Percentiles rank a stretch among this genome's conserved stretches.
phyloP scores from a whole-genome alignment of 2,329 filamentous ascomycete genomes.

The Aspergillus ruber region DNA sequence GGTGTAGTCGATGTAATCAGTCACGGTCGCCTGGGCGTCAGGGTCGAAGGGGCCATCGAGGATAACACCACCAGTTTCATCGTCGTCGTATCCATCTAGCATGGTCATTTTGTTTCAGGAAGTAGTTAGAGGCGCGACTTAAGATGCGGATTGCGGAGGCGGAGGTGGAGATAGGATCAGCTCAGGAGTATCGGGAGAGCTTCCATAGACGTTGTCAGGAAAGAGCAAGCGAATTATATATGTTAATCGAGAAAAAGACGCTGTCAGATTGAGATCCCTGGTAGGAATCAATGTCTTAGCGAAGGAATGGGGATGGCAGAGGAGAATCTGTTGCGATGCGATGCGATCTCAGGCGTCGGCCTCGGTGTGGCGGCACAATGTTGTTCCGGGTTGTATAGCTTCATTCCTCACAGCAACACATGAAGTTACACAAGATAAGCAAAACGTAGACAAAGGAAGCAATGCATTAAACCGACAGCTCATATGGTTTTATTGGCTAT shows the following conservation, averaged over 20 bases:
- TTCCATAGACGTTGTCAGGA: not conserved
- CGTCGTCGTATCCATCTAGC: slow-evolving; percentile 37
- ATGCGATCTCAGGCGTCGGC: not conserved
- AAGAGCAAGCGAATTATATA: too few relatives aligned
- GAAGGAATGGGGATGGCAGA: not conserved
- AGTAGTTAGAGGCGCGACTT: slow-evolving; percentile 1
- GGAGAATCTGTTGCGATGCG: not conserved
- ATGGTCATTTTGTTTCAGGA: slow-evolving; percentile 6
- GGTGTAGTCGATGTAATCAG: slow-evolving; percentile 63
- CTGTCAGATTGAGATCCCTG: too few relatives aligned
- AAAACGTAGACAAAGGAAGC: not conserved
- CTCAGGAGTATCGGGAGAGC: not conserved
- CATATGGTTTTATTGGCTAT: too few relatives aligned
- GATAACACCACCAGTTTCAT: slow-evolving; percentile 38
- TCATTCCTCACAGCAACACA: not conserved
- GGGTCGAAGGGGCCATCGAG: slow-evolving; percentile 51
- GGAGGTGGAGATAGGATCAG: slow-evolving; percentile 5
- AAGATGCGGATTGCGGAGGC: slow-evolving; percentile 7
- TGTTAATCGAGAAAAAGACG: too few relatives aligned
- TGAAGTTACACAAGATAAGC: not conserved
- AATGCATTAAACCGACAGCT: too few relatives aligned
- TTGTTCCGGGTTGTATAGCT: not conserved
- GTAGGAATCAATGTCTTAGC: not conserved
- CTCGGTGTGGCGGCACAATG: not conserved
- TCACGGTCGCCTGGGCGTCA: slow-evolving; percentile 60